Percentiles rank a stretch among this genome's conserved stretches.
phyloP scores from a whole-genome alignment of 2,329 filamentous ascomycete genomes.

The Ceratocystis destructans region DNA sequence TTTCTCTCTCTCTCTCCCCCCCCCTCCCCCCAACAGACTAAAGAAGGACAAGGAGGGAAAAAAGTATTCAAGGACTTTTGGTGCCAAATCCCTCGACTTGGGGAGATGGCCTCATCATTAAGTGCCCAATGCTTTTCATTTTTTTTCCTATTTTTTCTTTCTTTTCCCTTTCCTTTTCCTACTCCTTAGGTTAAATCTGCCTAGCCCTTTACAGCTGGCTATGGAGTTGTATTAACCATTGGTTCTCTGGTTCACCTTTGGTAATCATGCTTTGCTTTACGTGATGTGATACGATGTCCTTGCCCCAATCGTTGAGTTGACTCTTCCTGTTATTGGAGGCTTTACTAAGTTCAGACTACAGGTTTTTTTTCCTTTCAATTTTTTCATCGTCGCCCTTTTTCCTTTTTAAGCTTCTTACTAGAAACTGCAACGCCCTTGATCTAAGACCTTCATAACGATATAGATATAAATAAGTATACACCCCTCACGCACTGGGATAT shows the following conservation, averaged over 20 bases:
- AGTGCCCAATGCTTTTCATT: constrained; percentile 5
- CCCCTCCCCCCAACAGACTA: neutral
- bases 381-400: neutral
- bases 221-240: neutral
- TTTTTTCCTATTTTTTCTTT: neutral
- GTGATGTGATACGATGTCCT: neutral
- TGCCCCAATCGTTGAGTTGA: neutral
- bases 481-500: neutral
- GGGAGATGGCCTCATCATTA: constrained; percentile 1
- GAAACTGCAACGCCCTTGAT: neutral
- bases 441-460: neutral
- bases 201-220: neutral
- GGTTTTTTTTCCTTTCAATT: neutral
- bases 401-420: neutral
- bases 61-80: constrained; percentile 7
- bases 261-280: neutral
- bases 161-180: neutral
- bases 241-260: no score
- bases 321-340: neutral
- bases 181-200: neutral
- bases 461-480: neutral
- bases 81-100: neutral
- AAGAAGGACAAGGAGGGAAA: neutral
- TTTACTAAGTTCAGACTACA: neutral
- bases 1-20: no score